phyloP scores from a whole-genome alignment of 1,139 yeast genomes.

The Geotrichum cucujoidarum region DNA sequence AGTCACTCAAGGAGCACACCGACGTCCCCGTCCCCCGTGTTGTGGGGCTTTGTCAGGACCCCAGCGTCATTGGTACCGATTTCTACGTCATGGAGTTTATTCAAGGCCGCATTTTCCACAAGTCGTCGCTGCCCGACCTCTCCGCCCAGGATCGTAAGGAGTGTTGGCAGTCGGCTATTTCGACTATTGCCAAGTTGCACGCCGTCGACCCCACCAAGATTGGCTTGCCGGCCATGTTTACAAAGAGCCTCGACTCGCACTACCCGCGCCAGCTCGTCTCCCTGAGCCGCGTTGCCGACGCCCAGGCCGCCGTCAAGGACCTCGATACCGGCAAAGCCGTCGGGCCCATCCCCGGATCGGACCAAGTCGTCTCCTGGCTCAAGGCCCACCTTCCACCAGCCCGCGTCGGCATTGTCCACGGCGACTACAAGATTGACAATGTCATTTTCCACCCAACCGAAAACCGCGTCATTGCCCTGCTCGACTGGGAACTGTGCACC shows the following conservation, averaged over 20 bases:
- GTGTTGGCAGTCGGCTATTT: slow-evolving; percentile 50
- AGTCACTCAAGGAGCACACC: slow-evolving; percentile 35
- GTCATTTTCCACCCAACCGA: slow-evolving; percentile 50
- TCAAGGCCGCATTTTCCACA: slow-evolving; percentile 55
- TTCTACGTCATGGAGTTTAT: slow-evolving; percentile 60
- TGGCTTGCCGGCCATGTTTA: slow-evolving; percentile 41
- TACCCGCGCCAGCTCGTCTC: slow-evolving; percentile 55
- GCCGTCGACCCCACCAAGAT: slow-evolving; percentile 46
- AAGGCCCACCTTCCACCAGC: slow-evolving; percentile 48
- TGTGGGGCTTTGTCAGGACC: slow-evolving; percentile 58
- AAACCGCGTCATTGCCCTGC: slow-evolving; percentile 50
- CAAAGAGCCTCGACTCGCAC: slow-evolving; percentile 43
- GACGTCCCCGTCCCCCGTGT: slow-evolving; percentile 59
- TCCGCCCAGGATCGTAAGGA: slow-evolving; percentile 29
- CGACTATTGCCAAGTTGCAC: slow-evolving; percentile 51
- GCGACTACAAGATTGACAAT: slow-evolving; percentile 66
- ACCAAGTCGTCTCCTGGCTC: slow-evolving; percentile 44
- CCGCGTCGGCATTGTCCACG: slow-evolving; percentile 52
- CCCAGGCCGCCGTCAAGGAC: slow-evolving; percentile 42
- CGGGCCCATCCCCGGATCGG: slow-evolving; percentile 49
- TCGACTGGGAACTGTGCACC: slow-evolving; percentile 69
- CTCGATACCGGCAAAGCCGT: slow-evolving; percentile 39
- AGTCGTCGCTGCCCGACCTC: slow-evolving; percentile 47
- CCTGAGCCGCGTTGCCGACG: slow-evolving; percentile 44
- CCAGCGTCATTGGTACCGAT: slow-evolving; percentile 66